Base-by-base conservation (phyloP, 352 stramenopile genomes). In the Pythium volutum region DNA sequence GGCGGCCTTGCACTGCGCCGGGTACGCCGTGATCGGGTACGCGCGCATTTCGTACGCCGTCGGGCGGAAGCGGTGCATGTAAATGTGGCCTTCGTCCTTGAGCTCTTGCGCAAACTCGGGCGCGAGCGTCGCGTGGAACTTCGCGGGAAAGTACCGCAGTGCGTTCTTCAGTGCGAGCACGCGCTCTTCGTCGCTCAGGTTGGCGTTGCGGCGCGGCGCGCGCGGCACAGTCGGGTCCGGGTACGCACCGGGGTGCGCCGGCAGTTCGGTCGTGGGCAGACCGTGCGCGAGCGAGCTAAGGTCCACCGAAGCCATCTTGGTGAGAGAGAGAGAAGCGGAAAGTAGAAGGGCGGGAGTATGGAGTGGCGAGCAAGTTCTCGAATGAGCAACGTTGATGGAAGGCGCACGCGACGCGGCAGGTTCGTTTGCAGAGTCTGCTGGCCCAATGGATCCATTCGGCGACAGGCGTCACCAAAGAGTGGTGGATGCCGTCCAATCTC, bases 1-100 rank as follows among this genome's bases (percentile, higher is more conserved):
- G 15, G 85, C 84, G 45, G 92, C 81, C 48, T 77, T 79, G 71
- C 77, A 90, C 49, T 81, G 71, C 26, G 79, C 76, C 1, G 86
- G 84, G 72, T 95, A 96, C 64, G 55, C 61, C 4, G 82, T 69
- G 56, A 96, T 85, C 42, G 85, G 79, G 74, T 95, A 93, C 53
- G 87, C 88, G 61, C 89, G 91, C 80, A 96, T 95, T 71, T 94
- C 84, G 68, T 96, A 96, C 65, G 78, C 71, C 26, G 75, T 81
- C 14, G 88, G 88, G 11, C 86, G 81, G 68, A 91, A 95, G 57
- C 76, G 79, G 64, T 95, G 84, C 88, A 96, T 96, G 79, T 95
- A 96, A 70, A 96, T 94, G 72, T 95, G 88, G 29, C 88, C 87
- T 58, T 94, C 84, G 39, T 88, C 87, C 61, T 90, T 82, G 46